Evolutionary conservation across 257 asterid genomes (phyloP).

Genomic region (Solanum corneliomulleri): DNA sequence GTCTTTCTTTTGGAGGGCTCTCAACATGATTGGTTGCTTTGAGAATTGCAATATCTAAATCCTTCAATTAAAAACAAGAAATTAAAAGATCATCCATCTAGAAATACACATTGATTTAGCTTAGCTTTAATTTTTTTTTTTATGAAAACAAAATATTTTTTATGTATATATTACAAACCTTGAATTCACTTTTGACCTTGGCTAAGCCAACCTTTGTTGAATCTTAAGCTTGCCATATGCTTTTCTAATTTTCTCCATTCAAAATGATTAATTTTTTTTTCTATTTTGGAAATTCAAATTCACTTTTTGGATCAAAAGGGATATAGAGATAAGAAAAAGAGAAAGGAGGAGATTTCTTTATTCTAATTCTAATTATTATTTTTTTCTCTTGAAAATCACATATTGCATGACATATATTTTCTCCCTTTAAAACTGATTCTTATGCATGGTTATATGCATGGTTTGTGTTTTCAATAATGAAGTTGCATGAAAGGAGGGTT

Average conservation of each 20-base stretch:
- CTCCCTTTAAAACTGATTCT: neutral
- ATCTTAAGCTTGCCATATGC: conserved; percentile 92
- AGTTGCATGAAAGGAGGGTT: neutral
- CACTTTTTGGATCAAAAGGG: neutral
- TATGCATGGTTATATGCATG: neutral
- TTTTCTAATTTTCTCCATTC: conserved; percentile 78
- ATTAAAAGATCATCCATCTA: neutral
- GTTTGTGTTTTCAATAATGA: neutral
- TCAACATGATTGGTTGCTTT: conserved; percentile 88
- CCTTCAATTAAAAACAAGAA: conserved; percentile 27
- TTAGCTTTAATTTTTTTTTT: neutral
- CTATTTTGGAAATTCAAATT: neutral
- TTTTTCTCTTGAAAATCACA: neutral
- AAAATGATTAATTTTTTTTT: neutral
- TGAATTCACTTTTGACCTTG: conserved; percentile 88
- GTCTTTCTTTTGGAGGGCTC: conserved; percentile 80
- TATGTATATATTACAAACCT: conserved; percentile 22
- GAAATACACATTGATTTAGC: neutral
- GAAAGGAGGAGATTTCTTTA: conserved; percentile 8
- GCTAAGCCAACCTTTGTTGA: conserved; percentile 92
- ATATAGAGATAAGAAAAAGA: conserved; percentile 6
- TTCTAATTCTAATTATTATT: neutral
- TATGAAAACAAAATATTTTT: neutral
- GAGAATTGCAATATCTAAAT: conserved; percentile 78
- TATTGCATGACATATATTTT: neutral